A percentile compares a stretch with the other conserved stretches of the same genome.
phyloP scores from a whole-genome alignment of 129 eudicot genomes.

The Flaveria ramosissima region DNA sequence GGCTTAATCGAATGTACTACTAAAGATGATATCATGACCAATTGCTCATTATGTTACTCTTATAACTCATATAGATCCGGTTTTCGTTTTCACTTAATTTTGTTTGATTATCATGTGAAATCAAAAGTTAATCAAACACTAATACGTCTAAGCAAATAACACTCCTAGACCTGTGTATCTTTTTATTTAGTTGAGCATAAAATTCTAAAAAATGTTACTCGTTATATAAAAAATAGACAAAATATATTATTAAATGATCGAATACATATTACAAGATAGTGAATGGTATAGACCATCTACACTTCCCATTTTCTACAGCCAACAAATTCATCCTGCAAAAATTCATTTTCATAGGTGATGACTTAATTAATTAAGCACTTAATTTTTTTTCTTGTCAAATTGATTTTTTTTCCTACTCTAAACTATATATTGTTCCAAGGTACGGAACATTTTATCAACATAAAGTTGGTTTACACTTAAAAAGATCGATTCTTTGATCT shows the following conservation, averaged over 20 bases:
- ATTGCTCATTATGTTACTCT: background rate
- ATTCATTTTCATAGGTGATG: constrained; percentile 32
- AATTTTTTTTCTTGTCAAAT: background rate
- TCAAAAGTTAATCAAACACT: background rate
- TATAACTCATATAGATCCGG: background rate
- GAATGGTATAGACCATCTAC: constrained; percentile 5
- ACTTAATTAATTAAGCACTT: constrained; percentile 27
- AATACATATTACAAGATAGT: constrained; percentile 25
- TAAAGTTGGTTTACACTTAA: constrained; percentile 31
- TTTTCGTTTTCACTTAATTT: background rate
- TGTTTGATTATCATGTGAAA: background rate
- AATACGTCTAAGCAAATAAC: background rate
- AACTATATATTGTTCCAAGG: constrained; percentile 28
- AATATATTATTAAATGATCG: constrained; percentile 16
- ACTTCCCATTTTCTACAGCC: constrained; percentile 20
- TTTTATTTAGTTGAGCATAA: background rate
- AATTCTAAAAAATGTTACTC: background rate
- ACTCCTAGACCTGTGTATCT: background rate
- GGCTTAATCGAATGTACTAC: too few species aligned
- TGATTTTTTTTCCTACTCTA: constrained; percentile 16
- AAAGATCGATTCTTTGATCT: constrained; percentile 54
- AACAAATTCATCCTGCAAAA: constrained; percentile 31
- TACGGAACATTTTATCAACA: constrained; percentile 20
- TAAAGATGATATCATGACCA: background rate
- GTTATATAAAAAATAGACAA: background rate